A percentile compares a stretch with the other conserved stretches of the same genome.
Evolutionary conservation across 2,329 filamentous ascomycete genomes (phyloP).

Genomic region (Fusarium sp.): DNA sequence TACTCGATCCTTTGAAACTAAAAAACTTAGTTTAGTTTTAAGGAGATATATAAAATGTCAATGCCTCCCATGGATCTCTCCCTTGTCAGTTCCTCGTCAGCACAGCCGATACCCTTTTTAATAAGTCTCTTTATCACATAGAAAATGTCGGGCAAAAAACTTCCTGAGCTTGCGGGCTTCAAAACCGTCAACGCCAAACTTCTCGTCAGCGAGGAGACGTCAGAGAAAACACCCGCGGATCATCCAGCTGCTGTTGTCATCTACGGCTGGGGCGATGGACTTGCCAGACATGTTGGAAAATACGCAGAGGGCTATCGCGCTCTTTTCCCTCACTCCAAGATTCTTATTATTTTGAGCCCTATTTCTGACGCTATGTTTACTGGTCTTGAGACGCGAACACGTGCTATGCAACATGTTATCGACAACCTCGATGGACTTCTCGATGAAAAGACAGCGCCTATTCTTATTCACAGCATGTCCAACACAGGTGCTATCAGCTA

Average conservation of each 20-base stretch:
- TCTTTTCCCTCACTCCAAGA: slow-evolving; percentile 61
- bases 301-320: slow-evolving; percentile 62
- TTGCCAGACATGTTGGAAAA: slow-evolving; percentile 64
- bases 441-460: slow-evolving; percentile 39
- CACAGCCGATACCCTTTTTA: background rate
- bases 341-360: slow-evolving; percentile 62
- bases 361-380: slow-evolving; percentile 59
- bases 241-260: slow-evolving; percentile 61
- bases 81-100: background rate
- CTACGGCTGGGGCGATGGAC: slow-evolving; percentile 67
- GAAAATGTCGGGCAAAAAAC: slow-evolving; percentile 33
- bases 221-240: slow-evolving; percentile 27
- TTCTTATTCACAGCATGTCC: slow-evolving; percentile 66
- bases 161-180: slow-evolving; percentile 51
- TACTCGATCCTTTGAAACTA: background rate
- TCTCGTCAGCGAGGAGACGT: slow-evolving; percentile 52
- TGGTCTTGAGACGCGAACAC: slow-evolving; percentile 54
- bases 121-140: background rate
- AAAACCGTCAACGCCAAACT: slow-evolving; percentile 58
- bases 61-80: background rate
- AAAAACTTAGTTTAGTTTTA: background rate
- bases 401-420: slow-evolving; percentile 57
- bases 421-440: slow-evolving; percentile 41
- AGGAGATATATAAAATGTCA: background rate
- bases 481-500: slow-evolving; percentile 67